Percentiles rank a stretch among this genome's conserved stretches.
phyloP scores from a whole-genome alignment of 108 stramenopile species.

The Stephanodiscus triporus region DNA sequence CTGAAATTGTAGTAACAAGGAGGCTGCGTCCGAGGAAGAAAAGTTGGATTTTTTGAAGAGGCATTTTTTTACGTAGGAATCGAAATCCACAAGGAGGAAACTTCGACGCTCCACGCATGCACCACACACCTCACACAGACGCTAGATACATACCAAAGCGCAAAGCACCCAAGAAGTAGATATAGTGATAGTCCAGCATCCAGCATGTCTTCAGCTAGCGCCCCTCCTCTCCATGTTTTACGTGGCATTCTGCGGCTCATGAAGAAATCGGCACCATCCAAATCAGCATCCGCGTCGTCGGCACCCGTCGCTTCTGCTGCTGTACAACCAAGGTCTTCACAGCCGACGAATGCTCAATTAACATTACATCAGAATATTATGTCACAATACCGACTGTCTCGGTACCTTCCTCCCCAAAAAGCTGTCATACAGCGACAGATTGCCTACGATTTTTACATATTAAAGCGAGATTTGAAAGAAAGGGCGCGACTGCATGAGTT shows the following conservation, averaged over 20 bases:
- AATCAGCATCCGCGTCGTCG: slow-evolving; percentile 7
- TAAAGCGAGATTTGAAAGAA: slow-evolving; percentile 66
- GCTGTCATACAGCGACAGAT: slow-evolving; percentile 37
- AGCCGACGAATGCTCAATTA: neutral
- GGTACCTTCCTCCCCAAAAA: slow-evolving; percentile 21
- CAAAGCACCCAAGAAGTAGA: too few relatives aligned
- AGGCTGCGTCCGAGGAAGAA: too few relatives aligned
- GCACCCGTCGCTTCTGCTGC: slow-evolving; percentile 1
- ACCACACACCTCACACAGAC: too few relatives aligned
- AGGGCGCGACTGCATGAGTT: slow-evolving; percentile 66
- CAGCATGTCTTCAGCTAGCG: slow-evolving; percentile 37
- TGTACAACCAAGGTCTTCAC: neutral
- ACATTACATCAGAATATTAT: slow-evolving; percentile 39
- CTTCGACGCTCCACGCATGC: too few relatives aligned
- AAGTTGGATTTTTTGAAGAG: too few relatives aligned
- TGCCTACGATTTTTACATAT: slow-evolving; percentile 61
- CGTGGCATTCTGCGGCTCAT: slow-evolving; percentile 62
- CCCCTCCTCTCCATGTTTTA: slow-evolving; percentile 67
- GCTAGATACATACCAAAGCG: too few relatives aligned
- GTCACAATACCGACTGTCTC: slow-evolving; percentile 47
- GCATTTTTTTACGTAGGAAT: too few relatives aligned
- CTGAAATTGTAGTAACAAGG: too few relatives aligned
- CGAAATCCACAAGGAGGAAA: too few relatives aligned
- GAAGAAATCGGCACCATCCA: slow-evolving; percentile 28
- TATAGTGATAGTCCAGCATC: too few relatives aligned